Evolutionary conservation across 768 basidiomycete species (phyloP), one percentile per base, ranked within the genome.

Genomic region (Kwoniella heveanensis): DNA sequence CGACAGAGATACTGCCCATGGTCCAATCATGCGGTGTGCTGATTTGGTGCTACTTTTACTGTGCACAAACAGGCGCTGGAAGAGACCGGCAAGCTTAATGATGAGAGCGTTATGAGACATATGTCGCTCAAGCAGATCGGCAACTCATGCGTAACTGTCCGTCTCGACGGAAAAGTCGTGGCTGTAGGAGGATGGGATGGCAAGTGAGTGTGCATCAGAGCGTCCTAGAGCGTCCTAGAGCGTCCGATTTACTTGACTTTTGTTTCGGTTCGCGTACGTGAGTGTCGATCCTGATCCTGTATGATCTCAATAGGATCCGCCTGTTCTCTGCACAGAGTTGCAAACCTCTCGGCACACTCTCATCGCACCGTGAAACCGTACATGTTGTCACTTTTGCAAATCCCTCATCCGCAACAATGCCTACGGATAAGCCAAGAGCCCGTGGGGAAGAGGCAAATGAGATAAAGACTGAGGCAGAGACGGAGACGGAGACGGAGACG

Each of bases 101-200:
- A 74, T 47, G 51, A 56, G 49, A 60, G 10, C 57, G 30, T 46
- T 48, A 51, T 83, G 48, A 76, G 73, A 24, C 71, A 83, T 17
- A 79, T 85, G 67, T 82, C 86, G 49, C 92, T 87, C 22, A 92
- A 88, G 71, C 83, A 90, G 66, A 86, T 90, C 0, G 92, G 93
- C 2, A 92, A 92, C 72, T 85, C 85, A 0, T 85, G 86, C 7
- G 79, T 97, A n/a, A 85, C 88, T 2, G 86, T 96, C 13, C 86
- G 87, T 5, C 83, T 86, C 36, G 88, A 90, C 67, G 91, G 88
- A 0, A 84, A 85, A 22, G 85, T 97, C 0, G 89, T 92, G 69
- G 93, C 92, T 0, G 82, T 93, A 1, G 94, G 89, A 1, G 92
- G 93, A 0, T 97, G 95, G 95, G 93, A 98, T 65, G 93, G 95